phyloP scores from a whole-genome alignment of 2,329 filamentous ascomycete species.

The Penicillium sclerotigenum region DNA sequence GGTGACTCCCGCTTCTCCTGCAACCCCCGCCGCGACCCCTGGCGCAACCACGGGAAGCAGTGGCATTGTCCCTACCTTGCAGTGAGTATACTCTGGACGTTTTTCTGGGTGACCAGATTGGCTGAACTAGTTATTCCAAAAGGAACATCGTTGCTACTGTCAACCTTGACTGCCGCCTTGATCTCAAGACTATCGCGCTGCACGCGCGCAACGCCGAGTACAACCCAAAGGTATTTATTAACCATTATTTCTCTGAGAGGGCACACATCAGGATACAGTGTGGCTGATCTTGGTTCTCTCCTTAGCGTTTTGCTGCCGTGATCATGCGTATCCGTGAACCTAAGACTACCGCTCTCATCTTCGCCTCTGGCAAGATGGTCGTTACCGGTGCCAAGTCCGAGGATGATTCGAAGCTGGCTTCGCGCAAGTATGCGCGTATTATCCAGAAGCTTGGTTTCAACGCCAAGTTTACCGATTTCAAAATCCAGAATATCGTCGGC shows the following conservation, averaged over 20 bases:
- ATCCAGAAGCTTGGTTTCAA: constrained; percentile 99
- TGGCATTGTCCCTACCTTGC: constrained; percentile 87
- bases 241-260: constrained; percentile 25
- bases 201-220: constrained; percentile 98
- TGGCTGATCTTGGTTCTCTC: constrained; percentile 45
- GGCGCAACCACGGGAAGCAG: constrained; percentile 77
- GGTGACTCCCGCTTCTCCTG: constrained; percentile 81
- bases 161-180: constrained; percentile 94
- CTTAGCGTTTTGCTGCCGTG: constrained; percentile 93
- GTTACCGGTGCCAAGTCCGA: constrained; percentile 97
- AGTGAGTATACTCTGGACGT: constrained; percentile 72
- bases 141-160: constrained; percentile 99
- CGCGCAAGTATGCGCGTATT: constrained; percentile 96
- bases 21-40: constrained; percentile 70
- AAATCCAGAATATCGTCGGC: constrained; percentile 99
- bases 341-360: constrained; percentile 97
- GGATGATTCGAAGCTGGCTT: constrained; percentile 95
- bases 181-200: constrained; percentile 97
- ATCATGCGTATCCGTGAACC: constrained; percentile 99
- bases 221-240: constrained; percentile 79
- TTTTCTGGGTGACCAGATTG: constrained; percentile 46
- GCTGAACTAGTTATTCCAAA: constrained; percentile 51
- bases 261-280: constrained; percentile 37
- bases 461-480: constrained; percentile 99
- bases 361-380: constrained; percentile 98